phyloP scores from a whole-genome alignment of 2,329 filamentous ascomycete species.

The Didymosphaeria variabile region DNA sequence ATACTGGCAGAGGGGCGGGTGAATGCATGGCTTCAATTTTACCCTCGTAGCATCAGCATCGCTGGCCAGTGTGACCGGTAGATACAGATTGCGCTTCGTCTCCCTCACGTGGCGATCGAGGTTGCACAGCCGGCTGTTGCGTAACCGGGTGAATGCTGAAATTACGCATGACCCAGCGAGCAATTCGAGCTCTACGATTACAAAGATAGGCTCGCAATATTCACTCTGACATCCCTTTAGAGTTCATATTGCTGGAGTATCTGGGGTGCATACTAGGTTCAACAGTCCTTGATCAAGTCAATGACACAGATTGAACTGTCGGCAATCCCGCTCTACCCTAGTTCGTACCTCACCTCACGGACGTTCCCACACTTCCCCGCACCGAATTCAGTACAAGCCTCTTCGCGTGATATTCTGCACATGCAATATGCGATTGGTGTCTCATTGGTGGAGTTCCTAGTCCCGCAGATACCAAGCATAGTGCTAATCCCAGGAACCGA shows the following conservation, averaged over 20 bases:
- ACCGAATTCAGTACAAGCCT: background rate
- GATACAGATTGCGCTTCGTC: background rate
- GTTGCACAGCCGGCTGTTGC: slow-evolving; percentile 8
- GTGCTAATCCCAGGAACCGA: background rate
- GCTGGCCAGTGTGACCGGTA: background rate
- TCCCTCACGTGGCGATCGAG: slow-evolving; percentile 6
- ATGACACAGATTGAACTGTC: background rate
- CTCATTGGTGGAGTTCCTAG: slow-evolving; percentile 1
- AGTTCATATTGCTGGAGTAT: background rate
- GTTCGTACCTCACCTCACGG: background rate
- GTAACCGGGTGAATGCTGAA: slow-evolving; percentile 13
- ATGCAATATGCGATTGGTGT: background rate
- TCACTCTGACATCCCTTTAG: no score
- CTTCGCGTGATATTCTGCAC: background rate
- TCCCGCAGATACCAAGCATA: background rate
- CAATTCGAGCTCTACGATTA: background rate
- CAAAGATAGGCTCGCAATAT: background rate
- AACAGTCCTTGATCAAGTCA: background rate
- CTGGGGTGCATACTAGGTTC: background rate
- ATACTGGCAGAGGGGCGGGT: slow-evolving; percentile 7
- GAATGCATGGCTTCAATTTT: background rate
- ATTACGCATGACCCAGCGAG: slow-evolving; percentile 7
- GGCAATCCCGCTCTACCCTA: background rate
- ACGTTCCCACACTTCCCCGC: slow-evolving; percentile 1
- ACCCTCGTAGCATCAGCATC: background rate